Evolutionary conservation across 2,329 filamentous ascomycete species (phyloP), one percentile per base, ranked within the genome.

Genomic region (Sclerotinia minor): DNA sequence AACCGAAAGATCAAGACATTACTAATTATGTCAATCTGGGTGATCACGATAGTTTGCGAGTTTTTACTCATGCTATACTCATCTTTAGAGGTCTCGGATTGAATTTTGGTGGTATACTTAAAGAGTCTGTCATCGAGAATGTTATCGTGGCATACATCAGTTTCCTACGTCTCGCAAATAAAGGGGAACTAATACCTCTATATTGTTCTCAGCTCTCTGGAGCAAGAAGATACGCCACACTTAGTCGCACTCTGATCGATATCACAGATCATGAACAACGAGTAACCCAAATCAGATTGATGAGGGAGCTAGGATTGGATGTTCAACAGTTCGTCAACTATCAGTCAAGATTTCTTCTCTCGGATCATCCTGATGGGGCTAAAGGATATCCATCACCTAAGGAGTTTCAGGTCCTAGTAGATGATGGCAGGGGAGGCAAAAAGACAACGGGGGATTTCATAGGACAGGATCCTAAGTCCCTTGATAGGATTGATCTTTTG

Each of bases 81-180:
- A 81, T 92, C 21, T 83, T 94, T 52, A 87, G 88, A 73, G 84
- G 83, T 58, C 80, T 90, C 21, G 83, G 82, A 66, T 79, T 81
- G 59, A 81, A 83, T 60, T 76, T 80, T 24, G 80, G 83, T 41
- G 79, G 82, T 44, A 71, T 75, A 3, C 75, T 74, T 68, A 77
- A 76, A 35, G 74, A 75, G n/a, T 74, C 75, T 63, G 78, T 78
- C 55, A 77, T 76, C 45, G 90, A 96, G 75, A 92, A 91, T 74
- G 87, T 94, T 58, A 82, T 97, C 64, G 87, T 90, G 0, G 89
- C 87, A 5, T 98, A 98, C 77, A 90, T 96, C 67, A 90, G 91
- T 73, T 89, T 91, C 69, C 80, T 99, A 49, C 87, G 91, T 54
- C 83, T 90, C 58, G 86, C 87, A 21, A 87, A 88, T 45, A 86